Conservation (phyloP, 352 stramenopile genomes). For the Phytopythium cucurbitacearum region DNA sequence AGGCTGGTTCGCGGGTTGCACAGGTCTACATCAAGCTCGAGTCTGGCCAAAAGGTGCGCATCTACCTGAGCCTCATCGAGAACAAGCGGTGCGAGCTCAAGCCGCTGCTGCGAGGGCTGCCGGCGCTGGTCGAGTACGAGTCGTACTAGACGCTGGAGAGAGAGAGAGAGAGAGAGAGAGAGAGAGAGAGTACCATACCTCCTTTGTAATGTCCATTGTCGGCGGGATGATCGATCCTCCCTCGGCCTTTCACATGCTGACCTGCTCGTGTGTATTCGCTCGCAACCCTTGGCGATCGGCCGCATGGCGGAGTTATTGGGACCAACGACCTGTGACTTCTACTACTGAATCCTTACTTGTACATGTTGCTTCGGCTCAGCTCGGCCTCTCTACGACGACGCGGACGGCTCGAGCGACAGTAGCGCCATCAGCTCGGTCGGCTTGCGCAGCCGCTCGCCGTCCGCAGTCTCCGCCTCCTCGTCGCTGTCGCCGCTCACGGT, state of each 20-base stretch:
- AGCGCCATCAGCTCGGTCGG: constrained; percentile 48
- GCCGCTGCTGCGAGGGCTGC: constrained; percentile 46
- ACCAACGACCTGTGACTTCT: too few relatives aligned
- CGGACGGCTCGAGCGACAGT: constrained; percentile 31
- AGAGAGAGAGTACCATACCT: too few relatives aligned
- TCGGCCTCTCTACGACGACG: too few relatives aligned
- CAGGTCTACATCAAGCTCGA: constrained; percentile 61
- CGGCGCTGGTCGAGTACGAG: constrained; percentile 39
- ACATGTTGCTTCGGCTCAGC: not conserved
- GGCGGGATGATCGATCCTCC: too few relatives aligned
- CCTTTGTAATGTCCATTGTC: too few relatives aligned
- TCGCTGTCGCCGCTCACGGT: constrained; percentile 19
- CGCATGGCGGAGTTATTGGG: too few relatives aligned
- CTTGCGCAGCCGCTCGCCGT: constrained; percentile 12
- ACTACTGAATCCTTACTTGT: too few relatives aligned
- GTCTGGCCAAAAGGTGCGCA: constrained; percentile 59
- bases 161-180: not conserved
- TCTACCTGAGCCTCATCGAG: constrained; percentile 52
- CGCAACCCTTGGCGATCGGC: too few relatives aligned
- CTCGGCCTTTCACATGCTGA: too few relatives aligned
- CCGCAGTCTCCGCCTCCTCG: constrained; percentile 12
- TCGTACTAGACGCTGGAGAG: constrained; percentile 25
- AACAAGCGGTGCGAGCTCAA: constrained; percentile 58
- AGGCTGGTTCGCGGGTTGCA: not conserved
- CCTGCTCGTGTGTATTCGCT: too few relatives aligned